Evolutionary conservation across 495 filamentous ascomycete genomes (phyloP), one percentile per base, ranked within the genome.

Genomic region (Jackrogersella minutella): DNA sequence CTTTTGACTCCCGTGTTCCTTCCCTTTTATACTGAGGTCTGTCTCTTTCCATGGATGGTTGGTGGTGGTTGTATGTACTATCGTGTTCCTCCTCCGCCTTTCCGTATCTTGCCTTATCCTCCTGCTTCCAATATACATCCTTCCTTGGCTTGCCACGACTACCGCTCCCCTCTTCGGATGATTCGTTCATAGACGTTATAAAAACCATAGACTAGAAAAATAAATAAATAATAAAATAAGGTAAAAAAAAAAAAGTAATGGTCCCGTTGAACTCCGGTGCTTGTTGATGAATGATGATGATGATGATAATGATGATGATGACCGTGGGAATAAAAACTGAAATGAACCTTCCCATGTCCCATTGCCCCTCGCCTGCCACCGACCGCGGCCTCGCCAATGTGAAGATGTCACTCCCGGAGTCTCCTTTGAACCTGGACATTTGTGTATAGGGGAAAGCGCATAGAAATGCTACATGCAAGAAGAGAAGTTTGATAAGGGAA

Each of bases 401-500:
- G n/a, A 40, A 41, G 30, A 30, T 50, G 33, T 11, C 22, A 21
- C 19, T n/a, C 17, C 26, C 50, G 33, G 6, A 39, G 21, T 28
- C 10, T 22, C 30, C 51, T 43, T 39, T 47, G 47, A 51, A 53
- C 24, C 56, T 13, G 52, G 36, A 47, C 14, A 33, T 36, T 44
- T 22, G 19, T 5, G 39, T 3, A 14, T 4, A 7, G 39, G 1
- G 24, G 31, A 39, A 52, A 49, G 49, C 44, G 28, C 16, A 44
- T 39, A 1, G 44, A 26, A 41, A 66, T 66, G 50, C 37, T 64
- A 64, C 50, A 64, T 61, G 33, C 40, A 56, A 69, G 59, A 68
- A 60, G 21, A 26, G 36, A 51, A 61, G 26, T 37, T 24, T 24
- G 24, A 13, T 56, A 61, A 50, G 40, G 21, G 58, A 60, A 46